phyloP scores from a whole-genome alignment of 2,329 filamentous ascomycete species.

The Decorospora gaudefroyi region DNA sequence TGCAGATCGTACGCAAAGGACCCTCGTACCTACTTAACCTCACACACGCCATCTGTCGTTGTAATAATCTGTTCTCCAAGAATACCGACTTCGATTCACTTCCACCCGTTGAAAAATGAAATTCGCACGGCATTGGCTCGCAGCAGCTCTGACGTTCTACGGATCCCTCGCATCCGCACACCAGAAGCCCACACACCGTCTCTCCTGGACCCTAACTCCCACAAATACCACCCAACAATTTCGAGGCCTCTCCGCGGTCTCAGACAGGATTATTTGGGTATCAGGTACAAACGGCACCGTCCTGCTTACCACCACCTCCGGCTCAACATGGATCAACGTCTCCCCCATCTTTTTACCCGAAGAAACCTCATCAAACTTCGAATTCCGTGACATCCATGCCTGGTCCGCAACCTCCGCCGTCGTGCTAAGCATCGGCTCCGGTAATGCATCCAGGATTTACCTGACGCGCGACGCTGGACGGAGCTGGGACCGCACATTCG shows the following conservation, averaged over 20 bases:
- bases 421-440: constrained; percentile 34
- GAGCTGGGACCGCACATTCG: constrained; percentile 30
- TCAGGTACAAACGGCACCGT: constrained; percentile 37
- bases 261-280: constrained; percentile 27
- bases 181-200: neutral
- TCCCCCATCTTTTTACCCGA: constrained; percentile 22
- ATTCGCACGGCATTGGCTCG: too few relatives aligned
- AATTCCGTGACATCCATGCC: constrained; percentile 39
- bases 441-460: constrained; percentile 33
- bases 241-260: constrained; percentile 32
- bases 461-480: constrained; percentile 28
- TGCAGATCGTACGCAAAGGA: neutral
- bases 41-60: neutral
- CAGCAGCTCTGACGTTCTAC: too few relatives aligned
- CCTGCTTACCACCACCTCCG: constrained; percentile 30
- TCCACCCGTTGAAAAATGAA: too few relatives aligned
- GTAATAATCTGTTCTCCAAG: too few relatives aligned
- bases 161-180: constrained; percentile 1
- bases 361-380: constrained; percentile 28
- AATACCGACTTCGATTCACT: too few relatives aligned
- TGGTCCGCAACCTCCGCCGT: constrained; percentile 27
- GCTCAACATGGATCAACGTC: constrained; percentile 32
- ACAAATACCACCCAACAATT: constrained; percentile 37
- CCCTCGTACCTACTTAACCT: neutral
- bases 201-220: constrained; percentile 28